phyloP scores from a whole-genome alignment of 169 alveolate species.

The Plasmodium billcollinsi region DNA sequence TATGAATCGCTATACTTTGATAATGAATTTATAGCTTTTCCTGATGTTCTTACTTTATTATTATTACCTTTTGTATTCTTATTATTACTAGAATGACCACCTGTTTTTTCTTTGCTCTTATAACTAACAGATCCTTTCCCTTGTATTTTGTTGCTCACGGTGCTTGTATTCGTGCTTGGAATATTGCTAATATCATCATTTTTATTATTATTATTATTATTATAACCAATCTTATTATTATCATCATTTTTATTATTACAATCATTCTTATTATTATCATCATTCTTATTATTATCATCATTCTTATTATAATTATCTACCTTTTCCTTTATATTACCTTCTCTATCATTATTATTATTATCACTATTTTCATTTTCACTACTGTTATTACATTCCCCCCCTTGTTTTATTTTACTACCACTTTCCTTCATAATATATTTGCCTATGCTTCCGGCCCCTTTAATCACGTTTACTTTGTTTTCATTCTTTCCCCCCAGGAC shows the following conservation, averaged over 20 bases:
- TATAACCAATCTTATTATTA: too few relatives aligned
- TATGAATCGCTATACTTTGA: constrained; percentile 53
- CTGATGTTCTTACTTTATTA: constrained; percentile 33
- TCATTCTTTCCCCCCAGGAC: constrained; percentile 34
- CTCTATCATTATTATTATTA: too few relatives aligned
- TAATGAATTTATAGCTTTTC: constrained; percentile 14
- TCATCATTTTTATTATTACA: too few relatives aligned
- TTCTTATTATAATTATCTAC: too few relatives aligned
- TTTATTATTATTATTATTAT: too few relatives aligned
- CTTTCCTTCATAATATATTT: constrained; percentile 27
- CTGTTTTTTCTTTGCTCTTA: background rate
- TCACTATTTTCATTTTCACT: too few relatives aligned
- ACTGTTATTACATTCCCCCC: background rate
- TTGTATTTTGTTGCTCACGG: background rate
- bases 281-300: too few relatives aligned
- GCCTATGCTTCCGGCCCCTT: constrained; percentile 36
- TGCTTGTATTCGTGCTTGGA: background rate
- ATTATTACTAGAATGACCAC: background rate
- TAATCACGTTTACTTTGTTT: constrained; percentile 21
- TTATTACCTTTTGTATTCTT: constrained; percentile 24
- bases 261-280: too few relatives aligned
- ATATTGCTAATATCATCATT: background rate
- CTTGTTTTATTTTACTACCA: constrained; percentile 6
- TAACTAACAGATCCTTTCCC: background rate
- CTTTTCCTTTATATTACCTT: too few relatives aligned